A percentile compares a stretch with the other conserved stretches of the same genome.
Conservation (phyloP, 495 filamentous ascomycete species). For the Thermothielavioides terrestris region DNA sequence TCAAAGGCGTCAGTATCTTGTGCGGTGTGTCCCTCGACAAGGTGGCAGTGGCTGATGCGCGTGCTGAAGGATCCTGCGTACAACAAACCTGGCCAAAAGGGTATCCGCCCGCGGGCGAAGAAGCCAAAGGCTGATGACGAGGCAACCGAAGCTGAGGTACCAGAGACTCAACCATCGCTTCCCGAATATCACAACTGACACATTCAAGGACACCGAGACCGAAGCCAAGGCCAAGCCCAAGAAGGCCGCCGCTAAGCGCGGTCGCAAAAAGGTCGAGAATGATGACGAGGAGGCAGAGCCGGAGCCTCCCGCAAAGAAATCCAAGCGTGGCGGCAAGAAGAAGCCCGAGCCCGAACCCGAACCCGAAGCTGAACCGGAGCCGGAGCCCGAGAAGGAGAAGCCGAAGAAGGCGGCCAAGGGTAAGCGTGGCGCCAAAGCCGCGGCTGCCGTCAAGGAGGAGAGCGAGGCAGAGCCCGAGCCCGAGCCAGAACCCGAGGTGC, state of each 20-base stretch:
- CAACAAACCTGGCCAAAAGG: conserved; percentile 56
- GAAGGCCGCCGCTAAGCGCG: conserved; percentile 29
- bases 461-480: conserved; percentile 15
- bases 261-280: conserved; percentile 26
- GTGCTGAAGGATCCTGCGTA: conserved; percentile 52
- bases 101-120: conserved; percentile 44
- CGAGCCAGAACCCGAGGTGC: conserved; percentile 6
- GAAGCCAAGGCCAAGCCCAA: conserved; percentile 24
- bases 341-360: conserved; percentile 16
- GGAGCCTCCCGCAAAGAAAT: conserved; percentile 20
- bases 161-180: neutral
- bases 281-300: conserved; percentile 20
- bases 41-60: conserved; percentile 12
- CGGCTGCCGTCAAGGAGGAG: conserved; percentile 18
- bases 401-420: conserved; percentile 16
- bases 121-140: conserved; percentile 19
- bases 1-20: conserved; percentile 57
- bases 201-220: conserved; percentile 19
- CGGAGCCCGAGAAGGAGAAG: conserved; percentile 24
- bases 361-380: conserved; percentile 14
- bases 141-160: conserved; percentile 22
- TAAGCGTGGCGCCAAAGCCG: conserved; percentile 21
- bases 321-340: conserved; percentile 14
- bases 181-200: neutral
- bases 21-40: neutral